phyloP scores from a whole-genome alignment of 805 yeast genomes.

The Saturnispora bothae region DNA sequence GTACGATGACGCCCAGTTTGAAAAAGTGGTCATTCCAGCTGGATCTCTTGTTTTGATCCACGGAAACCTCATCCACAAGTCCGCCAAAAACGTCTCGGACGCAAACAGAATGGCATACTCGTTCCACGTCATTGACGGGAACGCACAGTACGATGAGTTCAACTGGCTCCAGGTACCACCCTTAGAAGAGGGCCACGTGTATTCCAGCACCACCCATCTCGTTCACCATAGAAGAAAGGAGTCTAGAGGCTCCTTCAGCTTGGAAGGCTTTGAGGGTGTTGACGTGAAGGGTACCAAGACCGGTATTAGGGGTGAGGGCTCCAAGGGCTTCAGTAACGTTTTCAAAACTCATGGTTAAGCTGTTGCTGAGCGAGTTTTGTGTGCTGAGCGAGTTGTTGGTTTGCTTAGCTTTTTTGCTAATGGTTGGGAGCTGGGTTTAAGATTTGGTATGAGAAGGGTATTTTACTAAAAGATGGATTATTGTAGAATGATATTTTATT shows the following conservation, averaged over 20 bases:
- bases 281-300: no score
- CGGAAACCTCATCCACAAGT: constrained; percentile 61
- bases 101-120: constrained; percentile 67
- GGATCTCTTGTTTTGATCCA: constrained; percentile 66
- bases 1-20: constrained; percentile 32
- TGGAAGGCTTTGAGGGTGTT: no score
- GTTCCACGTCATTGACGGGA: constrained; percentile 70
- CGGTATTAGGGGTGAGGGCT: constrained; percentile 37
- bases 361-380: no score
- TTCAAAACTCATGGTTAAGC: constrained; percentile 15
- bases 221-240: no score
- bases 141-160: constrained; percentile 43
- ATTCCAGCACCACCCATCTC: no score
- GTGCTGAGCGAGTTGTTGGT: no score
- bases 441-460: no score
- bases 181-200: neutral
- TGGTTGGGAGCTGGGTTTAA: no score
- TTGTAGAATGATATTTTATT: no score
- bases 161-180: constrained; percentile 79
- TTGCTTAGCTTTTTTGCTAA: no score
- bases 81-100: constrained; percentile 45
- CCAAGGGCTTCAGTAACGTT: constrained; percentile 46
- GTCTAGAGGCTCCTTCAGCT: no score
- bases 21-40: constrained; percentile 50
- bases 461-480: no score